Percentiles rank a stretch among this genome's conserved stretches.
phyloP scores from a whole-genome alignment of 2,329 filamentous ascomycete species.

The Neopestalotiopsis clavispora region DNA sequence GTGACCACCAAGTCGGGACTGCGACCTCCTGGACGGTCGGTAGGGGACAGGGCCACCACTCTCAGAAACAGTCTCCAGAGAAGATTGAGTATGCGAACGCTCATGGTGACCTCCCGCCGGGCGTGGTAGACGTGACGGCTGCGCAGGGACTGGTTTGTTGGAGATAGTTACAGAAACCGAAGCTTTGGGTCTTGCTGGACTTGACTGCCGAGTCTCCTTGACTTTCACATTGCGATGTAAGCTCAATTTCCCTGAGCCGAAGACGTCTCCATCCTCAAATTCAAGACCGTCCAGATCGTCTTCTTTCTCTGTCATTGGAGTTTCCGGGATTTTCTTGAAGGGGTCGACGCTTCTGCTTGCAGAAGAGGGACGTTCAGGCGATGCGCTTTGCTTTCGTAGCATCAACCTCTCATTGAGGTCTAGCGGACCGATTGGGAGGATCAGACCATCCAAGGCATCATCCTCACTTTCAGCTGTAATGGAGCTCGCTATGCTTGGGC shows the following conservation, averaged over 20 bases:
- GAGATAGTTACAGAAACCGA: constrained; percentile 91
- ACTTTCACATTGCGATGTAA: constrained; percentile 92
- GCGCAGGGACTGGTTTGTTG: constrained; percentile 65
- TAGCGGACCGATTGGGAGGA: constrained; percentile 82
- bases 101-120: constrained; percentile 71
- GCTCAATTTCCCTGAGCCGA: constrained; percentile 80
- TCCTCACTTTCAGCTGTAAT: constrained; percentile 93
- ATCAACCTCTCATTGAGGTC: constrained; percentile 82
- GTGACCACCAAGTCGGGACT: constrained; percentile 69
- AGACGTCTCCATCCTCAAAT: constrained; percentile 80
- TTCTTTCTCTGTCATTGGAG: constrained; percentile 59
- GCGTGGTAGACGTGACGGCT: constrained; percentile 76
- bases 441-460: constrained; percentile 86
- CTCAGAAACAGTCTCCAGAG: constrained; percentile 92
- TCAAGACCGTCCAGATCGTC: constrained; percentile 89
- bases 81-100: constrained; percentile 69
- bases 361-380: constrained; percentile 54
- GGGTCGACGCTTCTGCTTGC: constrained; percentile 36
- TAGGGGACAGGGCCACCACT: constrained; percentile 72
- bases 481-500: constrained; percentile 90
- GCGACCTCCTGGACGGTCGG: constrained; percentile 63
- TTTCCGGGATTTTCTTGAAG: constrained; percentile 30
- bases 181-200: constrained; percentile 73
- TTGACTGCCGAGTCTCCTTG: constrained; percentile 72
- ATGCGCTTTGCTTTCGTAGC: constrained; percentile 68